Percentiles rank a stretch among this genome's conserved stretches.
phyloP scores from a whole-genome alignment of 495 filamentous ascomycete species.

The Hypoxylon cercidicola region DNA sequence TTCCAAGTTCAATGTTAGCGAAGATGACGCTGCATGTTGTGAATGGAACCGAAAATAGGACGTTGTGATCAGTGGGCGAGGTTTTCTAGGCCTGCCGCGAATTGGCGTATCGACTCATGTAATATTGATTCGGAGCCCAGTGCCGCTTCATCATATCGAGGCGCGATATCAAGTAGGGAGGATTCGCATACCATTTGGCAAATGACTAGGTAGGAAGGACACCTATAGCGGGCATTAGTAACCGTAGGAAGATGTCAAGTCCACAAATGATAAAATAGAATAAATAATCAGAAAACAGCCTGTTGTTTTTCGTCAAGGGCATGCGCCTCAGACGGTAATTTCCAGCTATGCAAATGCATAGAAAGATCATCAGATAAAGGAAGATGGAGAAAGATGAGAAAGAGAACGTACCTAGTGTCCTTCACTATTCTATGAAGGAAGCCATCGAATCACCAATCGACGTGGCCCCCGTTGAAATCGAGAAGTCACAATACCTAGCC shows the following conservation, averaged over 20 bases:
- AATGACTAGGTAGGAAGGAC: neutral
- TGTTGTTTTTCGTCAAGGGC: slow-evolving; percentile 83
- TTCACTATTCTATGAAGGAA: neutral
- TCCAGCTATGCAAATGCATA: slow-evolving; percentile 92
- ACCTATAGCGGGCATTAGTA: slow-evolving; percentile 16
- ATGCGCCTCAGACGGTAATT: slow-evolving; percentile 98
- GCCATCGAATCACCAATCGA: neutral
- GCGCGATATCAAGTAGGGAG: slow-evolving; percentile 20
- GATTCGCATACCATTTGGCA: slow-evolving; percentile 22
- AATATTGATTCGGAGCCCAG: slow-evolving; percentile 92
- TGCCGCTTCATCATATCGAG: slow-evolving; percentile 93
- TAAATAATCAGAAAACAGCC: slow-evolving; percentile 85
- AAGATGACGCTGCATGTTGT: neutral
- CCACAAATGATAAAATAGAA: neutral
- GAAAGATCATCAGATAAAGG: slow-evolving; percentile 79
- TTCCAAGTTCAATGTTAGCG: slow-evolving; percentile 13
- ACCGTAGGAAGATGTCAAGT: neutral
- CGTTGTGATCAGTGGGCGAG: slow-evolving; percentile 90
- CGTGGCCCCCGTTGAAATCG: neutral
- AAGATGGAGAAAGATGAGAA: slow-evolving; percentile 1
- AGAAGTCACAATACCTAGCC: slow-evolving; percentile 19
- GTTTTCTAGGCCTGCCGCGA: slow-evolving; percentile 99
- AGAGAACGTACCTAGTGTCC: slow-evolving; percentile 29
- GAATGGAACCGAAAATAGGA: slow-evolving; percentile 10
- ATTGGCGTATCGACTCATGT: slow-evolving; percentile 88